phyloP scores from a whole-genome alignment of 1,139 yeast genomes.

The Candida glucosophila region DNA sequence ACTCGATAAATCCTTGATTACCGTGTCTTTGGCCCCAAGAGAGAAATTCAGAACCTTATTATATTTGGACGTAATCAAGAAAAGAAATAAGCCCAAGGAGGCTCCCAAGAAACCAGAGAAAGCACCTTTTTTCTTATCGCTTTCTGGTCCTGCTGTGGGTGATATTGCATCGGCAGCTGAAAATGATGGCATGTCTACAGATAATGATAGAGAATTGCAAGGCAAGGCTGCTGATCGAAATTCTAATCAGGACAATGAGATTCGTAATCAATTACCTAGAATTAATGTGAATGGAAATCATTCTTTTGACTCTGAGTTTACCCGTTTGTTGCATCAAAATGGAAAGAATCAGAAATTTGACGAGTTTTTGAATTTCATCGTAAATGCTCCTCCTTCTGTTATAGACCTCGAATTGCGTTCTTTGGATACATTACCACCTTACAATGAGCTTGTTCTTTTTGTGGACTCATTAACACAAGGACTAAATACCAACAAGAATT shows the following conservation, averaged over 20 bases:
- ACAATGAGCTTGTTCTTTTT: slow-evolving; percentile 57
- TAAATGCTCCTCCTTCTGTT: slow-evolving; percentile 65
- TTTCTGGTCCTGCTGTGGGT: slow-evolving; percentile 59
- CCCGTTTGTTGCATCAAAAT: slow-evolving; percentile 50
- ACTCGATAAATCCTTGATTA: slow-evolving; percentile 51
- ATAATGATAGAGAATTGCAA: slow-evolving; percentile 20
- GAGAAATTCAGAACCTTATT: slow-evolving; percentile 70
- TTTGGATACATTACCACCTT: slow-evolving; percentile 55
- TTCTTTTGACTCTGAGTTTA: slow-evolving; percentile 70
- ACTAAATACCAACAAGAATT: slow-evolving; percentile 47
- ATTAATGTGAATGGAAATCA: too few species aligned
- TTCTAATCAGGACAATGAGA: slow-evolving; percentile 7
- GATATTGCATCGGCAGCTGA: slow-evolving; percentile 62
- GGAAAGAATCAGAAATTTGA: slow-evolving; percentile 29
- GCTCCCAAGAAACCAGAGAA: slow-evolving; percentile 81
- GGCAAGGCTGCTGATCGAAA: slow-evolving; percentile 32
- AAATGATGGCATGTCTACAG: slow-evolving; percentile 42
- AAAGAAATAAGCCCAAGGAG: slow-evolving; percentile 83
- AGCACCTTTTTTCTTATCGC: slow-evolving; percentile 72
- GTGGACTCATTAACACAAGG: slow-evolving; percentile 60
- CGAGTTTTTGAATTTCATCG: slow-evolving; percentile 46
- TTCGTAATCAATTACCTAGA: slow-evolving; percentile 69
- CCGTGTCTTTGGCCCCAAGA: slow-evolving; percentile 72
- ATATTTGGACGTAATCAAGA: slow-evolving; percentile 75
- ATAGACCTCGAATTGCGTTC: slow-evolving; percentile 86